Evolutionary conservation across 305 asterid species (phyloP), one percentile per base, ranked within the genome.

Genomic region (Withania somnifera): DNA sequence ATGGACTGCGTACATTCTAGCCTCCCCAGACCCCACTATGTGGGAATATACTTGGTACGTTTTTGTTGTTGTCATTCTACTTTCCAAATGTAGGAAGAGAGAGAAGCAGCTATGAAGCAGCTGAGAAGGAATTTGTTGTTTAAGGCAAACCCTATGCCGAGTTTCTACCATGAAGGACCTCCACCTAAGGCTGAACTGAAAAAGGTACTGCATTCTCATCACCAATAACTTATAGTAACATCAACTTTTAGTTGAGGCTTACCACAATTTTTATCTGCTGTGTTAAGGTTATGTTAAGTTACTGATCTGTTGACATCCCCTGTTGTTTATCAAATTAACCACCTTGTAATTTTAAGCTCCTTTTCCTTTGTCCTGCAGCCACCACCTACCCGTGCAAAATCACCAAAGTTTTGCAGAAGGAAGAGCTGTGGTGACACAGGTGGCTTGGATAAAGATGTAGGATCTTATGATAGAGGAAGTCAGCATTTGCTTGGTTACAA

Each of bases 301-400:
- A 14, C 56, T 42, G 50, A 61, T 40, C 52, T 30, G 38, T 22
- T 71, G 58, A 14, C 78, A 71, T 71, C 40, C 22, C 79, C 58
- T 22, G 14, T 58, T 7, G 24, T 14, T 71, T 22, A 45, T 71
- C 78, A 45, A 24, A 57, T 79, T 61, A 60, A 60, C 30, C n/a
- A 24, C 15, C 77, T 80, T 66, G 17, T 80, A 9, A 0, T 7
- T 40, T 15, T 73, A 8, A 45, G 0, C 8, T 73, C 3, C 34
- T 47, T 47, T 73, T 22, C 34, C 34, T 79, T 84, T 47, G 17
- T 53, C 75, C 69, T 63, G 56, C 88, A 94, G 96, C 82, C 90
- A 82, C 97, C 97, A 73, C 95, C 95, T 7, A 94, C 98, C 68
- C 97, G 98, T 84, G 97, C 98, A 84, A 93, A 91, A 86, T 93